Conservation (phyloP, 768 basidiomycete genomes). For the Lentinula lateritia region DNA sequence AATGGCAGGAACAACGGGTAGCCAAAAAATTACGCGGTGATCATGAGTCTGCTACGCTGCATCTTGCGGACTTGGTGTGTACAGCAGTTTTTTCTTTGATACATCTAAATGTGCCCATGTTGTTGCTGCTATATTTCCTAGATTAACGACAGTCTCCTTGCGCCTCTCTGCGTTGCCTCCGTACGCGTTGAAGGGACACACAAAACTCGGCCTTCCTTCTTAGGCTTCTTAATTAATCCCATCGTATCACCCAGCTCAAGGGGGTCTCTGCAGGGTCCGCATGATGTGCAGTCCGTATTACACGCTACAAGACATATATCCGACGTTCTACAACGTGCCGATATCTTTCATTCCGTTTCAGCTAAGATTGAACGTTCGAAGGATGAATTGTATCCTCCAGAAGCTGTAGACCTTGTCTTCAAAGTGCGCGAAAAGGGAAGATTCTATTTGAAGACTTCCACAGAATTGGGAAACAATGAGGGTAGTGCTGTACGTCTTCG, state of each 20-base stretch:
- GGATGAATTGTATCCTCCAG: slow-evolving; percentile 44
- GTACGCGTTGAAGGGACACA: slow-evolving; percentile 79
- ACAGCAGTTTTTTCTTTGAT: slow-evolving; percentile 16
- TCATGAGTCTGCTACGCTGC: slow-evolving; percentile 64
- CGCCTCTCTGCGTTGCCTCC: slow-evolving; percentile 63
- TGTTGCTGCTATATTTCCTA: neutral
- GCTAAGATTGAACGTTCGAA: slow-evolving; percentile 56
- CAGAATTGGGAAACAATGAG: slow-evolving; percentile 91
- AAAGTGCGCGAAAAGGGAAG: slow-evolving; percentile 71
- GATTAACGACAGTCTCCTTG: neutral
- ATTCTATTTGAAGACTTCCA: slow-evolving; percentile 74
- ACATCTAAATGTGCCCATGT: neutral
- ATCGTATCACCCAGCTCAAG: slow-evolving; percentile 24
- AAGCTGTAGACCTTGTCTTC: slow-evolving; percentile 79
- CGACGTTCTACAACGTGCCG: slow-evolving; percentile 62
- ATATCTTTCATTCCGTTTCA: slow-evolving; percentile 68
- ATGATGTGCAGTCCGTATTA: slow-evolving; percentile 57
- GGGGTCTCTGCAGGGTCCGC: slow-evolving; percentile 1
- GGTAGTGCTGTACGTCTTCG: slow-evolving; percentile 74
- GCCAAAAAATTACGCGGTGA: slow-evolving; percentile 65
- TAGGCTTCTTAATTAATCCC: slow-evolving; percentile 73
- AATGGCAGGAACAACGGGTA: slow-evolving; percentile 76
- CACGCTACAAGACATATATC: slow-evolving; percentile 65
- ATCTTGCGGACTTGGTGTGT: slow-evolving; percentile 56
- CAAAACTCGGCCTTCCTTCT: slow-evolving; percentile 73